These are phyloP conservation scores for Cyclostephanos tholiformis DNA, from an alignment of 108 stramenopile genomes.

Conservation along the genomic window DNA sequence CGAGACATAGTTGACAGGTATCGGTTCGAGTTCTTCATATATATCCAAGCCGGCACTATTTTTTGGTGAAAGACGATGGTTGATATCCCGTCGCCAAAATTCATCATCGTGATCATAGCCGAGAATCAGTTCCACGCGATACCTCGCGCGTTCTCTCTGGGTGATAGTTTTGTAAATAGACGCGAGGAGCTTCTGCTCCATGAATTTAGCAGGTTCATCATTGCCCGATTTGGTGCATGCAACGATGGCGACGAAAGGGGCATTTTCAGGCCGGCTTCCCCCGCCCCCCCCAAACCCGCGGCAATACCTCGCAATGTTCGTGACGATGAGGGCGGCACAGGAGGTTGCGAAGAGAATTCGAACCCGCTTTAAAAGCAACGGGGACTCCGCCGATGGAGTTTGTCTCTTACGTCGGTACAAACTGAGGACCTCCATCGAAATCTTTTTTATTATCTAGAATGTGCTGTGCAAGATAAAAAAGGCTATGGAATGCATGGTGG, in stretches of 20 bases:
- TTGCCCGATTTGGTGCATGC: constrained; percentile 19
- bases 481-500: too few species aligned
- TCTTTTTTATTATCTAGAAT: too few species aligned
- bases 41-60: neutral
- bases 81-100: constrained; percentile 31
- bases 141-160: constrained; percentile 7
- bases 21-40: constrained; percentile 1
- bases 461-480: too few species aligned
- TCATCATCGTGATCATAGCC: constrained; percentile 47
- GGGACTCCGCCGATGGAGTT: neutral
- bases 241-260: constrained; percentile 28
- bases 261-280: constrained; percentile 1
- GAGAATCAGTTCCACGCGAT: constrained; percentile 36
- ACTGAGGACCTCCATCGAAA: neutral
- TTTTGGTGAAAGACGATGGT: constrained; percentile 24
- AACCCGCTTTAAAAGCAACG: neutral
- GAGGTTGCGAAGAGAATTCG: neutral
- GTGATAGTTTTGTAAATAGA: constrained; percentile 42
- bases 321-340: neutral
- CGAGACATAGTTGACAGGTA: constrained; percentile 39
- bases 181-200: constrained; percentile 23
- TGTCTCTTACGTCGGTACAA: neutral
- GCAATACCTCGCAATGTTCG: neutral
- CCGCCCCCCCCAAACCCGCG: neutral
- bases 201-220: constrained; percentile 2